phyloP scores from a whole-genome alignment of 805 yeast species.

The Blastobotrys terrestris region DNA sequence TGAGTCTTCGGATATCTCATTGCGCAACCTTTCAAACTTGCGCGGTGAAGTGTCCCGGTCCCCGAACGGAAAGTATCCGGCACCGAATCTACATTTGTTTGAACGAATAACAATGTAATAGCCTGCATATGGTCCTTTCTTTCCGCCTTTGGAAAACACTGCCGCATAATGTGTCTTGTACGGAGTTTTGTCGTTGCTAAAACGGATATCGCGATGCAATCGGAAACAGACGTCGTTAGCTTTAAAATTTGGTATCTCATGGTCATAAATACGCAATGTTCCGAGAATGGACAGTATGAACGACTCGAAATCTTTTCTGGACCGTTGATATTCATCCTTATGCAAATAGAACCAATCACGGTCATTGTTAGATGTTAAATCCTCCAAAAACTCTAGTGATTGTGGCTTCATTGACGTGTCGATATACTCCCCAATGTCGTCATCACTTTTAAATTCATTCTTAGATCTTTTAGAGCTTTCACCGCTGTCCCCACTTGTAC shows the following conservation, averaged over 20 bases:
- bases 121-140: slow-evolving; percentile 18
- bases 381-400: background rate
- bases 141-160: slow-evolving; percentile 20
- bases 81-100: slow-evolving; percentile 6
- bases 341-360: slow-evolving; percentile 23
- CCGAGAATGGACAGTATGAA: slow-evolving; percentile 15
- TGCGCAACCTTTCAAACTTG: background rate
- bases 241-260: slow-evolving; percentile 18
- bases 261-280: slow-evolving; percentile 14
- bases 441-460: background rate
- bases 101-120: slow-evolving; percentile 20
- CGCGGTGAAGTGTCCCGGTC: slow-evolving; percentile 5
- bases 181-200: slow-evolving; percentile 19
- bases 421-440: background rate
- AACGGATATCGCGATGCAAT: slow-evolving; percentile 20
- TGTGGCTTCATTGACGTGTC: background rate
- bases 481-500: background rate
- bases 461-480: background rate
- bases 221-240: slow-evolving; percentile 17
- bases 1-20: slow-evolving; percentile 2
- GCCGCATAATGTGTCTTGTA: slow-evolving; percentile 22
- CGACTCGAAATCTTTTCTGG: slow-evolving; percentile 19
- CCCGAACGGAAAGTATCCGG: slow-evolving; percentile 5
- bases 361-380: slow-evolving; percentile 15
- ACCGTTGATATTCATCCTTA: slow-evolving; percentile 18